Base-by-base conservation (phyloP, 352 stramenopile species). In the Pythium pyrilobum region DNA sequence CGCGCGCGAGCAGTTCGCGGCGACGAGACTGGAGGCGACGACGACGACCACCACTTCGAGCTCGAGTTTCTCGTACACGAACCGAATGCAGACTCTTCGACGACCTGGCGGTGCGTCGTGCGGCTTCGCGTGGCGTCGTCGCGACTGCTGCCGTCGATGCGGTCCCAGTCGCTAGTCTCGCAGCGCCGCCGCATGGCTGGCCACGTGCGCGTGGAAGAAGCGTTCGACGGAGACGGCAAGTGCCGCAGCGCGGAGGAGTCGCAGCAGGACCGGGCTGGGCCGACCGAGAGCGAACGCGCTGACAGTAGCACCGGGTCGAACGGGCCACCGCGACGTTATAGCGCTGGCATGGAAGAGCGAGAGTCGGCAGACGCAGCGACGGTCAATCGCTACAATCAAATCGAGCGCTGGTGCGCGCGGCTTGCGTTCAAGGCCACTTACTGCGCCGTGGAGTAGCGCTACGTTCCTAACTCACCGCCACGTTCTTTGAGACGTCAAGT, bases 391-490 rank as follows among this genome's bases (percentile, higher is more conserved):
- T 44, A 52, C 33, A 27, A 24, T 16, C 11, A 20, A 8, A 43
- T 52, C 24, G 2, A 34, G 36, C 28, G n/a, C 12, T 60, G 52
- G 52, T 27, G 42, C 34, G 8, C 29, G 4, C 33, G 43, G 12
- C 2, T 45, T 8, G 28, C 36, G 15, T 54, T 60, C 42, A 28
- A 53, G 43, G 24, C 43, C 36, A 48, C 29, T 13, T 53, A 60
- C 43, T 53, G 48, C 42, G 18, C 34, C 8, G 2, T 60, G 7
- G 29, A 40, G 13, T 52, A 53, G 24, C 0, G 12, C 27, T 42
- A 42, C n/a, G 13, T 9, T 27, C 2, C 18, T 13, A 27, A 27
- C 27, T 42, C 37, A 27, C n/a, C n/a, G n/a, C n/a, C n/a, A n/a
- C n/a, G n/a, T n/a, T n/a, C n/a, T n/a, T n/a, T n/a, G n/a, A n/a